Base-by-base conservation (phyloP, 176 grass and related monocot genomes). In the Triticum monococcum region DNA sequence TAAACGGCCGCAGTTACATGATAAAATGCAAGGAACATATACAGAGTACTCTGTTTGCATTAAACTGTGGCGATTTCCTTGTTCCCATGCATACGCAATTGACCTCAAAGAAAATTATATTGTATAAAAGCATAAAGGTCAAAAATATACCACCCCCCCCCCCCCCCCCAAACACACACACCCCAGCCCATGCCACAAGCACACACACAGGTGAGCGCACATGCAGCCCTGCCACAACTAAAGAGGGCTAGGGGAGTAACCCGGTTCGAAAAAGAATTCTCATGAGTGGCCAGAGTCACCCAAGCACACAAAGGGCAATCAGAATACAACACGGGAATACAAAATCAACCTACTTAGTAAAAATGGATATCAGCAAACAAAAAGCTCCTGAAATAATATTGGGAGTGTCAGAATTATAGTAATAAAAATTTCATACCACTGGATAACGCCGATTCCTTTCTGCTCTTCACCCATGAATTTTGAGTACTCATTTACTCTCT, bases 401-500 rank as follows among this genome's bases (percentile, higher is more conserved):
- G 65, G 54, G 3, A 60, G 68, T 31, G 25, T 41, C 75, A 61
- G 23, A 9, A 73, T 59, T 11, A 74, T 11, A 64, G 60, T 57
- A 50, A 70, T n/a, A 73, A 90, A 79, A 60, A 85, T 52, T 62
- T 40, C 59, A 48, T 94, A 96, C 97, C 97, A 92, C 82, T 98
- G 97, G 84, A 98, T 94, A 85, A 98, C 94, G 69, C 97, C 97
- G 17, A 98, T 92, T 65, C 94, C 90, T 87, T 90, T 91, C 62
- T 96, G 81, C 74, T 98, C 59, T 72, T 98, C 94, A 4, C 97
- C 97, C 26, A 92, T 40, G 43, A 71, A 77, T 52, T 85, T 12
- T 38, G 85, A 88, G 83, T 96, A 98, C 64, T 89, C 91, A 75
- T 98, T 98, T 78, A 98, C 82, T 89, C 91, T 96, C 77, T 96